Evolutionary conservation across 352 stramenopile genomes (phyloP), one percentile per base, ranked within the genome.

Genomic region (Pythium graminicola): DNA sequence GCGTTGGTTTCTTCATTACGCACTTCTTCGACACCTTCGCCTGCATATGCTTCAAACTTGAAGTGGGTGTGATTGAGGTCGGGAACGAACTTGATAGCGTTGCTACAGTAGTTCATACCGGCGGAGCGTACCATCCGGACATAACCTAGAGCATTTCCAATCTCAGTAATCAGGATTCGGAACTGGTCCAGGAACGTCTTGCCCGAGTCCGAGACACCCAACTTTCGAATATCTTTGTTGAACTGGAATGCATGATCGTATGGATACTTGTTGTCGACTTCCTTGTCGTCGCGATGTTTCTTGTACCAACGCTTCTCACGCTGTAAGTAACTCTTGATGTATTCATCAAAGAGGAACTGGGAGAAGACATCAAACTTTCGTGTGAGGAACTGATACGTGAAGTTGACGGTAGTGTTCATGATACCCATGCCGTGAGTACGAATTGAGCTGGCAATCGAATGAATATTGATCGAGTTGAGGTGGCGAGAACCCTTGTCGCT

Each of bases 341-440:
- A 93, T 57, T 98, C 92, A 45, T 97, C 89, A 46, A 93, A 91
- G 17, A 98, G 71, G 43, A 97, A 97, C 54, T 97, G 81, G 31
- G 81, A 93, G 33, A 94, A 93, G 44, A 93, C 91, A 56, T 92
- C 81, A 33, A 93, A 91, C 57, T 95, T 95, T 47, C 93, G 89
- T 6, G 82, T 85, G 52, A 98, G 69, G 54, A 97, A 96, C 66
- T 97, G 88, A 62, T 97, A 98, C 52, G 89, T 96, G 50, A 96
- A 96, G 70, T 98, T 98, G 20, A 98, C 90, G 2, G 91, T 94
- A 11, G 88, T 97, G 66, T 95, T 97, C 65, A 98, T 81, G 60
- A 98, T 96, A 29, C 94, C 94, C 73, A 97, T 93, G 50, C 94
- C 94, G 56, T 98, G 94, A n/a, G 95, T 96, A 19, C 84, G 80